Percentiles rank a stretch among this genome's conserved stretches.
These are phyloP conservation scores for Podochytrium sp. DNA, from an alignment of 192 early-diverging fungal species.

Conservation along the genomic window DNA sequence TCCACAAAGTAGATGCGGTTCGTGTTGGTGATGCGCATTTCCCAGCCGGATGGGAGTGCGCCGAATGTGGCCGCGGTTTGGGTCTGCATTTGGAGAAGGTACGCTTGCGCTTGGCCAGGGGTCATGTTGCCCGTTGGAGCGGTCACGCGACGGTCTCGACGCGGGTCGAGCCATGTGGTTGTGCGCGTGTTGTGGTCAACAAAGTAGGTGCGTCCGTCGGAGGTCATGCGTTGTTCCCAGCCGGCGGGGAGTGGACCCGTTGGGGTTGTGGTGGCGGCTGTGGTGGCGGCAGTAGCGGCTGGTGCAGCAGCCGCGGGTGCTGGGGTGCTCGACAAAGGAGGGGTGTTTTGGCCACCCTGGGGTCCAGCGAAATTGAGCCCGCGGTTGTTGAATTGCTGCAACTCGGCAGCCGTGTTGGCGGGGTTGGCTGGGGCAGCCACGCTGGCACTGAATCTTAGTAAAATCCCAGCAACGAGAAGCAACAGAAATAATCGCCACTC, in stretches of 20 bases:
- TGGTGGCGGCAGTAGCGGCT: conserved; percentile 29
- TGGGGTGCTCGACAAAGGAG: not conserved
- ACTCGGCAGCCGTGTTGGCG: conserved; percentile 70
- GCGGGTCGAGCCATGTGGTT: conserved; percentile 92
- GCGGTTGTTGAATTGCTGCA: conserved; percentile 80
- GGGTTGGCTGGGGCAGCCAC: not conserved
- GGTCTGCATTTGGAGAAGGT: conserved; percentile 62
- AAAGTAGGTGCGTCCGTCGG: conserved; percentile 90
- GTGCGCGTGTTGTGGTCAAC: conserved; percentile 98
- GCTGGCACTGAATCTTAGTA: not conserved
- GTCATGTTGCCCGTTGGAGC: conserved; percentile 52
- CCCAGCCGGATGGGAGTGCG: conserved; percentile 95
- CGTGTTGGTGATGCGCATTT: conserved; percentile 95
- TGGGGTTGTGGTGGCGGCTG: conserved; percentile 34
- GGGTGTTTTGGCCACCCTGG: too few relatives aligned
- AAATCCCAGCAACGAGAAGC: not conserved
- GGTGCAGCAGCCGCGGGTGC: conserved; percentile 25
- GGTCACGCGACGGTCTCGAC: conserved; percentile 57
- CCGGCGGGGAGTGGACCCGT: conserved; percentile 81
- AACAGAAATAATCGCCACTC: conserved; percentile 25
- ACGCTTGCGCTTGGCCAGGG: conserved; percentile 49
- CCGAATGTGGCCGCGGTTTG: conserved; percentile 79
- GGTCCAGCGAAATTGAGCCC: conserved; percentile 52
- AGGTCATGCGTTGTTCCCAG: conserved; percentile 53
- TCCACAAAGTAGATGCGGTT: conserved; percentile 98